Conservation (phyloP, 345 rosid species). For the Pugionium cornutum region DNA sequence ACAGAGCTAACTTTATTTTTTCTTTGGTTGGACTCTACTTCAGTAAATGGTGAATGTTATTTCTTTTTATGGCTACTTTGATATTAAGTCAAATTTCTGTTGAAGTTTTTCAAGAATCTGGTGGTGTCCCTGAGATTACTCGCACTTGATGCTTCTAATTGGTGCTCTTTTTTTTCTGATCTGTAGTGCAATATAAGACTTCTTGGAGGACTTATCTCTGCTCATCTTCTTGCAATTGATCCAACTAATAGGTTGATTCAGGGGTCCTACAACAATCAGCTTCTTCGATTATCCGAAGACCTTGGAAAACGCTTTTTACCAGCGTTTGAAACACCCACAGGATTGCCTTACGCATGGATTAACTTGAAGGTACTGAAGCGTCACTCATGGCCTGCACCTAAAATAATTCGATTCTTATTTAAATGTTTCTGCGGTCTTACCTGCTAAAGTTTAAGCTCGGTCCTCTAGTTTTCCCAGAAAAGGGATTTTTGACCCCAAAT, state of each 20-base stretch:
- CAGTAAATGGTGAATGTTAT: slow-evolving; percentile 4
- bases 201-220: slow-evolving; percentile 99
- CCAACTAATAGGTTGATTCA: slow-evolving; percentile 69
- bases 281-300: slow-evolving; percentile 79
- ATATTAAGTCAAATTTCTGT: background rate
- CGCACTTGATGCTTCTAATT: slow-evolving; percentile 34
- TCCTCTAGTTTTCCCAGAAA: slow-evolving; percentile 48
- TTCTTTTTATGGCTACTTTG: background rate
- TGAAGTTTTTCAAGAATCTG: slow-evolving; percentile 11
- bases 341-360: slow-evolving; percentile 95
- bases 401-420: background rate
- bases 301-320: slow-evolving; percentile 84
- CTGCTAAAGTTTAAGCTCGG: slow-evolving; percentile 31
- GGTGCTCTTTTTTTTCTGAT: slow-evolving; percentile 39
- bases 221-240: slow-evolving; percentile 97
- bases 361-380: slow-evolving; percentile 70
- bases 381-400: slow-evolving; percentile 13
- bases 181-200: slow-evolving; percentile 96
- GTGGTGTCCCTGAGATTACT: slow-evolving; percentile 4
- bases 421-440: background rate
- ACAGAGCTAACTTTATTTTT: background rate
- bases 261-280: slow-evolving; percentile 76
- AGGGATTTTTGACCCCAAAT: slow-evolving; percentile 53
- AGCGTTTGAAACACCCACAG: slow-evolving; percentile 84
- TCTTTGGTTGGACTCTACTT: slow-evolving; percentile 4